Evolutionary conservation across 83 land plant genomes (phyloP), one percentile per base, ranked within the genome.

Genomic region (Thuja plicata): DNA sequence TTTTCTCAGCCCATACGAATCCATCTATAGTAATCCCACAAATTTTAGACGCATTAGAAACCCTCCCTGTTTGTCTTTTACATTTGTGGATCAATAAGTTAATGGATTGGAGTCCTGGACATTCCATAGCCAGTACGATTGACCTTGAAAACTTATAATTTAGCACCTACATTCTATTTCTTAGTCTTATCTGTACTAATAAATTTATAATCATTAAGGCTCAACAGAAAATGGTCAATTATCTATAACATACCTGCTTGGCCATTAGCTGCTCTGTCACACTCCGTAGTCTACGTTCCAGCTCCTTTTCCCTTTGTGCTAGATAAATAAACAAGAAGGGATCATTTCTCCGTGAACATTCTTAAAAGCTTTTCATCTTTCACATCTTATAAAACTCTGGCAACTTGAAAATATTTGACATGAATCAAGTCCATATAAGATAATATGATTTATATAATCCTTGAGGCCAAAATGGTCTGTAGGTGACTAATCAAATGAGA

Each of bases 251-350:
- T 88, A 92, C 93, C 91, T 92, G 93, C 88, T 92, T 92, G 54
- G 90, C 70, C 52, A 90, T 87, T 54, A 92, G 76, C 83, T 92
- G 93, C 81, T 92, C 93, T 38, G 93, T 90, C 66, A 90, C 71
- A 66, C 88, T 90, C 74, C 93, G 76, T 41, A 92, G 62, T 55
- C 93, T 87, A 54, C 93, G 93, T 35, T 92, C 93, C 71, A 90
- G 81, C 48, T 92, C 93, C 87, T 91, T 92, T 85, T 92, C 92
- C 71, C 93, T 87, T 88, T 92, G 93, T 43, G 90, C 93, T 92
- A 88, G 80, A 90, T 74, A 73, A 76, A 89, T 37, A 35, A 77
- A 41, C n/a, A 66, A 87, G 87, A 30, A 32, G 27, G 43, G 10
- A 19, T 71, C 40, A 38, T 46, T 34, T 87, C 15, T 62, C 27